These are phyloP conservation scores for Silene latifolia DNA, from an alignment of 148 eudicot species.

Conservation along the genomic window DNA sequence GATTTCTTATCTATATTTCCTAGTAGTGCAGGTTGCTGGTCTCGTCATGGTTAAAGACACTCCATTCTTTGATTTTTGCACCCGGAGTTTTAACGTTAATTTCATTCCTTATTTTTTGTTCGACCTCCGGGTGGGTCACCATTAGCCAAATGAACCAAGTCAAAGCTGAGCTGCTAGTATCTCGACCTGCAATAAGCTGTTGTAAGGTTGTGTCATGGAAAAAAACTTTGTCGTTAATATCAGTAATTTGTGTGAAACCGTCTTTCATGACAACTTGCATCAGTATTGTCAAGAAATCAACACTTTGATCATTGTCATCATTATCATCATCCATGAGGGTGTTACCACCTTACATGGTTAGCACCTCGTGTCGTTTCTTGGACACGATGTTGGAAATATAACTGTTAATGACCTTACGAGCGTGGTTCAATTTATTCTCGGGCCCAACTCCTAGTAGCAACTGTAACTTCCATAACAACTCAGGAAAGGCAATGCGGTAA, in stretches of 20 bases:
- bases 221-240: constrained; percentile 7
- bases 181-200: constrained; percentile 38
- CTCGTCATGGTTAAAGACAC: constrained; percentile 1
- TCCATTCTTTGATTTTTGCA: background rate
- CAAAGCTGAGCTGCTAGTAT: constrained; percentile 35
- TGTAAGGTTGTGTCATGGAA: constrained; percentile 27
- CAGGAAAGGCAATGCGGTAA: constrained; percentile 36
- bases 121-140: constrained; percentile 25
- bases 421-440: constrained; percentile 33
- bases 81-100: background rate
- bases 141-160: constrained; percentile 47
- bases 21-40: no score
- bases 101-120: constrained; percentile 32
- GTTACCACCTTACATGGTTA: no score
- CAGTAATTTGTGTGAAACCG: background rate
- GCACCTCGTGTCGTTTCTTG: constrained; percentile 26
- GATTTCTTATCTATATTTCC: no score
- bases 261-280: constrained; percentile 17
- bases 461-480: constrained; percentile 44
- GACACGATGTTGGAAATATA: constrained; percentile 29
- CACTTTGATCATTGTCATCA: constrained; percentile 14
- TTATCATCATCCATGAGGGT: no score
- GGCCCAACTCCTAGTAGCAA: constrained; percentile 44
- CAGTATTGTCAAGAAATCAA: constrained; percentile 34
- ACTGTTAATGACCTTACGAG: constrained; percentile 31